These are phyloP conservation scores for Cicer judaicum DNA, from an alignment of 306 rosid species.

Conservation along the genomic window DNA sequence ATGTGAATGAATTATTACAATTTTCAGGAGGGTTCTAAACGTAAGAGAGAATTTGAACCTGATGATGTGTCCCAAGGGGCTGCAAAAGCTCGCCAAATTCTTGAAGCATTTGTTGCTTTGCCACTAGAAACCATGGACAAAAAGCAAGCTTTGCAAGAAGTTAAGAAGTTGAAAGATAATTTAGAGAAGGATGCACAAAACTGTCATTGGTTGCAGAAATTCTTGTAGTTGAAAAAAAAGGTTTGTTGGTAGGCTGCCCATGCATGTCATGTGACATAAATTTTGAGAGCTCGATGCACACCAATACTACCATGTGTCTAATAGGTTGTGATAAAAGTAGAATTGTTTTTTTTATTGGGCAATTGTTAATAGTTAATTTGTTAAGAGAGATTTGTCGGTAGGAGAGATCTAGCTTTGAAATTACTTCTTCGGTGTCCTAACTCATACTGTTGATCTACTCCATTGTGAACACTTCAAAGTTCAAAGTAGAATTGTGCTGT, in stretches of 20 bases:
- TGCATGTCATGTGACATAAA: slow-evolving; percentile 31
- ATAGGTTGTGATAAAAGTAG: slow-evolving; percentile 30
- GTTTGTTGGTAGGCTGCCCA: slow-evolving; percentile 28
- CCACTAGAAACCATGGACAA: slow-evolving; percentile 81
- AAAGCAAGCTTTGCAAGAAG: slow-evolving; percentile 64
- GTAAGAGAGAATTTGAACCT: slow-evolving; percentile 69
- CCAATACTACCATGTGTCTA: slow-evolving; percentile 30
- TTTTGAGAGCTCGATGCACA: slow-evolving; percentile 47
- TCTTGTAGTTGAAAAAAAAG: slow-evolving; percentile 52
- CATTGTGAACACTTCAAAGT: background rate
- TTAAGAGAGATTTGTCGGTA: background rate
- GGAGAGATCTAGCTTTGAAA: background rate
- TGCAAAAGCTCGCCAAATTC: slow-evolving; percentile 72
- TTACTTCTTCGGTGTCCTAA: background rate
- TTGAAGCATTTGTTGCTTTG: slow-evolving; percentile 70
- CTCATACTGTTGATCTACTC: background rate
- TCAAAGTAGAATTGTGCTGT: slow-evolving; percentile 2
- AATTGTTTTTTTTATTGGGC: background rate
- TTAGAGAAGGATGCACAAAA: slow-evolving; percentile 76
- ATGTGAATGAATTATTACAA: slow-evolving; percentile 21
- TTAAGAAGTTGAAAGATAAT: slow-evolving; percentile 64
- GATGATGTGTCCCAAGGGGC: slow-evolving; percentile 73
- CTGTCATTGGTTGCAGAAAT: slow-evolving; percentile 76
- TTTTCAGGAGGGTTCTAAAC: slow-evolving; percentile 72
- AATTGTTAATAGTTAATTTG: background rate